Conservation (phyloP, 805 yeast species). For the Ogataea ramenticola region DNA sequence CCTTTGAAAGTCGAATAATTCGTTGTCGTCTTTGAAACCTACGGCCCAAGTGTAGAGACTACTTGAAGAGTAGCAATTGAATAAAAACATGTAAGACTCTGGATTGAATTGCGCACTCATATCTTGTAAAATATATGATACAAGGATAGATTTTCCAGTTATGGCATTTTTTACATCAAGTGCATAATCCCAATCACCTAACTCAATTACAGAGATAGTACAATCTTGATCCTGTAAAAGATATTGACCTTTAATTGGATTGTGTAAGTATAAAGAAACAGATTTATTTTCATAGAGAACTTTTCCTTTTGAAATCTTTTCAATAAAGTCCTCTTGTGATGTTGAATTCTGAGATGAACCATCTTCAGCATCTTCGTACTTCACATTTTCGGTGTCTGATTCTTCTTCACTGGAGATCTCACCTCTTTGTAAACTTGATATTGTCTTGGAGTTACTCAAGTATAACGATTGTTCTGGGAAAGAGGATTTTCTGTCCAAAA, state of each 20-base stretch:
- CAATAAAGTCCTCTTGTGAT: neutral
- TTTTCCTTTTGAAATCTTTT: slow-evolving; percentile 3
- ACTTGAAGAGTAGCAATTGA: slow-evolving; percentile 42
- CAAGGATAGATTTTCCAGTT: slow-evolving; percentile 24
- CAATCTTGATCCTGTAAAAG: slow-evolving; percentile 30
- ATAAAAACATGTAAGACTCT: slow-evolving; percentile 51
- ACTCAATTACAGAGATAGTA: slow-evolving; percentile 32
- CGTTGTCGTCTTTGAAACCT: slow-evolving; percentile 37
- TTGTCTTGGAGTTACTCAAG: slow-evolving; percentile 4
- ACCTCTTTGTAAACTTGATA: slow-evolving; percentile 10
- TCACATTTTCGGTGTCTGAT: slow-evolving; percentile 17
- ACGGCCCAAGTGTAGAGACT: slow-evolving; percentile 56
- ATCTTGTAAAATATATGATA: slow-evolving; percentile 35
- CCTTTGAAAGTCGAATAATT: slow-evolving; percentile 45
- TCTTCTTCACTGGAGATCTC: slow-evolving; percentile 25
- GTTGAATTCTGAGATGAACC: slow-evolving; percentile 7
- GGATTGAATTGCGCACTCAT: slow-evolving; percentile 64
- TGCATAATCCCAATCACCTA: slow-evolving; percentile 43
- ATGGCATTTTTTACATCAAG: slow-evolving; percentile 28
- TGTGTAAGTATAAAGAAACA: slow-evolving; percentile 44
- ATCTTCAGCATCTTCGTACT: slow-evolving; percentile 16
- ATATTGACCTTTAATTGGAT: slow-evolving; percentile 43
- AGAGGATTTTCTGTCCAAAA: slow-evolving; percentile 27
- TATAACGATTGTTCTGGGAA: slow-evolving; percentile 12
- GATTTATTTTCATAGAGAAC: slow-evolving; percentile 11